Conservation (phyloP, 2,329 filamentous ascomycete species). For the Ceratocystis destructans region DNA sequence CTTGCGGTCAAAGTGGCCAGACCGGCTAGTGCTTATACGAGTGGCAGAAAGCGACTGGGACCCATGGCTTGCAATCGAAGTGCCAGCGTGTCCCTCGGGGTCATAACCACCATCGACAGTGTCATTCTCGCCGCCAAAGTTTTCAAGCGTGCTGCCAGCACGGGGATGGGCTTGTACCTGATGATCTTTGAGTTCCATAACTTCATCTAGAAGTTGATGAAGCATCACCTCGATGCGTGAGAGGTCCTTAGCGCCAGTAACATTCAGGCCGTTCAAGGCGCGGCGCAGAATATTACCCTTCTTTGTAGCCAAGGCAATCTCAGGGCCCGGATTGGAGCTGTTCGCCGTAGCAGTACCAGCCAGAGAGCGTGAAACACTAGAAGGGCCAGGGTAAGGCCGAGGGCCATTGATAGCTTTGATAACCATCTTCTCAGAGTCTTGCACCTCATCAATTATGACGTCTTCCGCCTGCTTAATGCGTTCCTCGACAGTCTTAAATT, state of each 20-base stretch:
- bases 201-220: constrained; percentile 79
- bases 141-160: constrained; percentile 51
- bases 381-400: constrained; percentile 60
- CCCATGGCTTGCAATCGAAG: constrained; percentile 38
- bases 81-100: constrained; percentile 21
- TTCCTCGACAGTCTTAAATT: constrained; percentile 88
- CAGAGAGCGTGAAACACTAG: constrained; percentile 39
- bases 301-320: constrained; percentile 51
- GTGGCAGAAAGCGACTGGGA: constrained; percentile 9
- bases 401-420: constrained; percentile 75
- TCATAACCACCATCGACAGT: constrained; percentile 62
- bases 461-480: constrained; percentile 84
- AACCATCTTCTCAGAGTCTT: constrained; percentile 73
- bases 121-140: constrained; percentile 58
- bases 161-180: constrained; percentile 32
- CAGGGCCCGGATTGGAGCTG: constrained; percentile 30
- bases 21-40: constrained; percentile 49
- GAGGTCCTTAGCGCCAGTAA: constrained; percentile 78
- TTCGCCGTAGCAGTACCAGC: constrained; percentile 28
- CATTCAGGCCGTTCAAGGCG: constrained; percentile 78
- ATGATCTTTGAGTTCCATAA: constrained; percentile 64
- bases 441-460: constrained; percentile 73
- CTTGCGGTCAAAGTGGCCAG: constrained; percentile 51
- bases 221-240: constrained; percentile 84
- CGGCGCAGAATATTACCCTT: constrained; percentile 88